phyloP scores from a whole-genome alignment of 352 stramenopile genomes.

The Phytophthora podocarpi region DNA sequence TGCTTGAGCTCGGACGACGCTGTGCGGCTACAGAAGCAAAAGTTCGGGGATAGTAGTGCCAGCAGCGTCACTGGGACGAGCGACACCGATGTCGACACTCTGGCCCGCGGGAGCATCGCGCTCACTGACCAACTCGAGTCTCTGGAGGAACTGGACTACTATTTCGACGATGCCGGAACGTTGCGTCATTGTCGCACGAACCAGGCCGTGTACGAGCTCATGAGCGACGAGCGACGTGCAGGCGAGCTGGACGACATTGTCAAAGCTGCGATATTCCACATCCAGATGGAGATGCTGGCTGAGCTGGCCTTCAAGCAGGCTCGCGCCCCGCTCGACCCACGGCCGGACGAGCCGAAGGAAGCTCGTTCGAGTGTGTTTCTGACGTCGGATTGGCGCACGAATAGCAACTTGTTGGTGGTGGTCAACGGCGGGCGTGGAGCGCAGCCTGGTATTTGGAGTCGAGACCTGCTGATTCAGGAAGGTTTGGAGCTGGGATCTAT shows the following conservation, averaged over 20 bases:
- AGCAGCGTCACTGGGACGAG: conserved; percentile 17
- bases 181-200: conserved; percentile 75
- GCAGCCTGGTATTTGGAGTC: conserved; percentile 82
- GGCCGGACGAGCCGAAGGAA: conserved; percentile 67
- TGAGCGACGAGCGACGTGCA: conserved; percentile 71
- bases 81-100: conserved; percentile 12
- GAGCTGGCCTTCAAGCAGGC: conserved; percentile 80
- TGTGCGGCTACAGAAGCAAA: conserved; percentile 55
- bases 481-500: conserved; percentile 78
- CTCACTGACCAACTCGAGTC: conserved; percentile 74
- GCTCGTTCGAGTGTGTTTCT: conserved; percentile 74
- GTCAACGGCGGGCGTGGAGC: conserved; percentile 72
- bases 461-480: conserved; percentile 77
- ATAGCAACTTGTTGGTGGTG: conserved; percentile 66
- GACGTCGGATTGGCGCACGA: conserved; percentile 68
- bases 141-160: conserved; percentile 79
- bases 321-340: conserved; percentile 62
- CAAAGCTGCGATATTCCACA: conserved; percentile 84
- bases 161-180: conserved; percentile 73
- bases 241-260: conserved; percentile 81
- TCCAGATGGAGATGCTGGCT: conserved; percentile 85
- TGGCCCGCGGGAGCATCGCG: conserved; percentile 43
- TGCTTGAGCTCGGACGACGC: conserved; percentile 49
- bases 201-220: conserved; percentile 76
- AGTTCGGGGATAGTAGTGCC: conserved; percentile 34